Percentiles rank a stretch among this genome's conserved stretches.
These are phyloP conservation scores for Alnus rubra DNA, from an alignment of 306 rosid species.

Conservation along the genomic window DNA sequence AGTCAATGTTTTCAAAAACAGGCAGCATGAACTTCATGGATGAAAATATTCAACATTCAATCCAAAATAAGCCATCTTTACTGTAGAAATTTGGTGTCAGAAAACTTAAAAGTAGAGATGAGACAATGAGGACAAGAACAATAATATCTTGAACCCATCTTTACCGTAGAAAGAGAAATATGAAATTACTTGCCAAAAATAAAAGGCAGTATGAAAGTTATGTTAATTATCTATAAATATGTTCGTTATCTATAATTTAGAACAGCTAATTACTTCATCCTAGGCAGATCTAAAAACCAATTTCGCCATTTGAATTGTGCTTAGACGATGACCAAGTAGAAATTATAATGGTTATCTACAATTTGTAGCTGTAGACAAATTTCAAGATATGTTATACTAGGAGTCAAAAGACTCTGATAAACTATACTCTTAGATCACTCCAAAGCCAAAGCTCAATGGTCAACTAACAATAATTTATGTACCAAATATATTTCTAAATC, in stretches of 20 bases:
- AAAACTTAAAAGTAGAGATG: constrained; percentile 8
- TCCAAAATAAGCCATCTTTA: background rate
- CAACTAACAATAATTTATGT: background rate
- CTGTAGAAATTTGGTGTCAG: background rate
- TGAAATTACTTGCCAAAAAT: too few relatives aligned
- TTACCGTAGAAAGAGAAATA: too few relatives aligned
- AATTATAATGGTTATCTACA: background rate
- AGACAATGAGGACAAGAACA: background rate
- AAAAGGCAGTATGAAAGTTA: too few relatives aligned
- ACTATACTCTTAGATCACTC: background rate
- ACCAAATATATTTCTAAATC: background rate
- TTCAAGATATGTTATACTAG: background rate
- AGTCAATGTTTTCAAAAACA: constrained; percentile 10
- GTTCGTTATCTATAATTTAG: background rate
- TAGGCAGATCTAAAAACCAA: background rate
- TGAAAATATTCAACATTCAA: background rate
- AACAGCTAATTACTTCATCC: background rate
- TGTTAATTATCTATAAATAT: background rate
- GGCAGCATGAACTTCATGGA: constrained; percentile 10
- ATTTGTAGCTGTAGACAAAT: background rate
- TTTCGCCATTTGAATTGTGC: background rate
- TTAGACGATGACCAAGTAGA: background rate
- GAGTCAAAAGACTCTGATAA: background rate
- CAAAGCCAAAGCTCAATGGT: background rate
- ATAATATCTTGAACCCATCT: background rate